These are phyloP conservation scores for Lentinus tigrinus DNA, from an alignment of 768 basidiomycete genomes.

Conservation along the genomic window DNA sequence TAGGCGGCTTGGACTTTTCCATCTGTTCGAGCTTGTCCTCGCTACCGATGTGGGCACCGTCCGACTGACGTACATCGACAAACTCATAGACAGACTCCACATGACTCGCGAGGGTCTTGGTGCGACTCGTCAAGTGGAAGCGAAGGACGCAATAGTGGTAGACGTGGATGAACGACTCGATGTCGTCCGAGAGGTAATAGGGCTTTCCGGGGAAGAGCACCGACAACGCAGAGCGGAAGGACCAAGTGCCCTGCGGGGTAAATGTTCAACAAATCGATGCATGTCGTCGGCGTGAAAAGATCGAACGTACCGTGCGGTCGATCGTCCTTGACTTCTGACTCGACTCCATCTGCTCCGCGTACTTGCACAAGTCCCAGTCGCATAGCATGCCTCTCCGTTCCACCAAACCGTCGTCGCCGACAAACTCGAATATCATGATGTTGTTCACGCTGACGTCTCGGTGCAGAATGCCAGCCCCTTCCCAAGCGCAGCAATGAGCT, in stretches of 20 bases:
- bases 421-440: slow-evolving; percentile 2
- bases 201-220: neutral
- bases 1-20: too few relatives aligned
- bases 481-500: neutral
- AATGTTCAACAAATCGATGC: neutral
- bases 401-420: neutral
- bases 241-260: neutral
- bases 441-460: slow-evolving; percentile 7
- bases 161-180: slow-evolving; percentile 5
- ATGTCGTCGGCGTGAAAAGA: neutral
- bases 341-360: too few relatives aligned
- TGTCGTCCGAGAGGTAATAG: neutral
- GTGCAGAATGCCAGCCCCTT: neutral
- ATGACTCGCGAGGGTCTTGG: too few relatives aligned
- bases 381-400: too few relatives aligned
- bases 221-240: neutral
- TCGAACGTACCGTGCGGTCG: too few relatives aligned
- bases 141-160: neutral
- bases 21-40: too few relatives aligned
- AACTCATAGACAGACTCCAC: too few relatives aligned
- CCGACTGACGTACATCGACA: too few relatives aligned
- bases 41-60: too few relatives aligned
- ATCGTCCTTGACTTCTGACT: too few relatives aligned
- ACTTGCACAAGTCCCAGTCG: too few relatives aligned
- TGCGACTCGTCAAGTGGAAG: neutral